phyloP scores from a whole-genome alignment of 2,329 filamentous ascomycete genomes.

The Penicillium sp. region DNA sequence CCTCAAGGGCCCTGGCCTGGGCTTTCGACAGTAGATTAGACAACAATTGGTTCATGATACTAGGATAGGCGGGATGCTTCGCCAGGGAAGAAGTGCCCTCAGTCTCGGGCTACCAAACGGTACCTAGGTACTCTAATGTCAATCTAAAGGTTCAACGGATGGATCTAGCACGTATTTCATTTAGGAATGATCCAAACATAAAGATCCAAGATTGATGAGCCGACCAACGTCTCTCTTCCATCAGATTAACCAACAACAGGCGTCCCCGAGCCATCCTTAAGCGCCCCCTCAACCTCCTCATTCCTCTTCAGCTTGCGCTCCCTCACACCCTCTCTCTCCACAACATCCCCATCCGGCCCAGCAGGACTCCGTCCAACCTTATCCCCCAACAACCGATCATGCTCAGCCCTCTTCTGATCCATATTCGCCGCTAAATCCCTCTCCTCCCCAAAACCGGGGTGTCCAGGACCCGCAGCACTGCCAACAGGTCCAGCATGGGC shows the following conservation, averaged over 20 bases:
- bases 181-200: background rate
- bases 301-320: conserved; percentile 30
- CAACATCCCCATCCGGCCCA: conserved; percentile 21
- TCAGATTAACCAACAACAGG: conserved; percentile 24
- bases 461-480: conserved; percentile 30
- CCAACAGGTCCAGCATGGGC: conserved; percentile 39
- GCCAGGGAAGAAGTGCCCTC: too few species aligned
- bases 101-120: too few species aligned
- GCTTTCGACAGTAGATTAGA: conserved; percentile 2
- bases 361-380: conserved; percentile 25
- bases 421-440: conserved; percentile 34
- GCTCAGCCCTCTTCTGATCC: conserved; percentile 37
- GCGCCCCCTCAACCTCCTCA: conserved; percentile 30
- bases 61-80: background rate
- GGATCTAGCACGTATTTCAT: too few species aligned
- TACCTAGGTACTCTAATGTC: background rate
- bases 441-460: conserved; percentile 36
- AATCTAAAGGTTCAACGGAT: background rate
- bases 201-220: background rate
- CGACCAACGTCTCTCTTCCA: too few species aligned
- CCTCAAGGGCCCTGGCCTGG: conserved; percentile 16
- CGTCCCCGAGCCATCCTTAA: conserved; percentile 31
- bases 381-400: conserved; percentile 34
- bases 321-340: conserved; percentile 29
- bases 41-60: background rate